Evolutionary conservation across 495 filamentous ascomycete genomes (phyloP), one percentile per base, ranked within the genome.

Genomic region (Bacidia gigantensis): DNA sequence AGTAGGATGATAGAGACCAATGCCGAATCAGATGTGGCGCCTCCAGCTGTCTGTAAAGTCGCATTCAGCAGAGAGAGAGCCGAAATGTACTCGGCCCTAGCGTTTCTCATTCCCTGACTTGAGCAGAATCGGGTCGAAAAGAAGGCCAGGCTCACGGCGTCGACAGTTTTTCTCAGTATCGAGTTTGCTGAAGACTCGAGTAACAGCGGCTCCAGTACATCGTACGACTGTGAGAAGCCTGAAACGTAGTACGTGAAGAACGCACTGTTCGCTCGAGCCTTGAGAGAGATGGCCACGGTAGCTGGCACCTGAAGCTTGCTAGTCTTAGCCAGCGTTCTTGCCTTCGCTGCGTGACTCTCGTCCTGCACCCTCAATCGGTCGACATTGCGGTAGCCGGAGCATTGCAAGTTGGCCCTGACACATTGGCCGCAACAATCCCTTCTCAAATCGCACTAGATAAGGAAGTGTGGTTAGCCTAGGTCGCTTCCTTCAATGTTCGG

Each of bases 221-320:
- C 57, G 43, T 53, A 59, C 11, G 53, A 55, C 21, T 54, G 56
- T 9, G 56, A 59, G 26, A 59, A 56, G 23, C 61, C 59, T 18
- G 49, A 59, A 2, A 61, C 59, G 35, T 63, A 63, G n/a, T 59
- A 56, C 17, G 18, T 22, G 41, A 63, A 61, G 49, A 63, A 63
- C 1, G 52, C 50, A 40, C 50, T 47, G 11, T 59, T 49, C 21
- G 61, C 61, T 38, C 44, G 21, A 1, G 55, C 56, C 11, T 59
- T 25, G 22, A 58, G 18, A 2, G 35, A 18, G 17, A 40, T 42
- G 38, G 26, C n/a, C 12, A 47, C 3, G 9, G 20, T 26, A 12
- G 22, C 24, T 14, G 29, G 14, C 1, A 5, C 25, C 9, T 22
- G 23, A 7, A 56, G 3, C 0, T 26, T 3, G 3, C 17, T 23